phyloP scores from a whole-genome alignment of 352 stramenopile genomes.

The Globisporangium sylvaticum region DNA sequence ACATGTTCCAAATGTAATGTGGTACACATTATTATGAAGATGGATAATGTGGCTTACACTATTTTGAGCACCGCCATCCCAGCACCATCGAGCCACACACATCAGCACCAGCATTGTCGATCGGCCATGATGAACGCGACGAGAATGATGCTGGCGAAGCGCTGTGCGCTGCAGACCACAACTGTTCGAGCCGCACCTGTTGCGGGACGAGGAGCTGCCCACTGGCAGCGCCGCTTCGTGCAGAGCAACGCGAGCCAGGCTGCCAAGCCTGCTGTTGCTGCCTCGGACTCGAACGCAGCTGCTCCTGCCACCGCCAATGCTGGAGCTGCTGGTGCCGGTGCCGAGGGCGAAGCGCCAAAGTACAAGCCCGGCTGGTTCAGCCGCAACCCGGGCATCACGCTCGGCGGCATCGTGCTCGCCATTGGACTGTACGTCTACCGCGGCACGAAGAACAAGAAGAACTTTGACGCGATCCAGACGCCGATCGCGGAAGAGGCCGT shows the following conservation, averaged over 20 bases:
- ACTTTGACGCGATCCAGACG: slow-evolving; percentile 70
- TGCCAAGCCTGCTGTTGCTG: neutral
- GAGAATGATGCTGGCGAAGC: slow-evolving; percentile 1
- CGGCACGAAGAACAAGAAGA: slow-evolving; percentile 67
- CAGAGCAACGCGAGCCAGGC: neutral
- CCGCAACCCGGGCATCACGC: slow-evolving; percentile 73
- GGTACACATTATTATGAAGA: neutral
- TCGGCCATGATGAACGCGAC: slow-evolving; percentile 6
- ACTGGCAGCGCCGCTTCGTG: slow-evolving; percentile 11
- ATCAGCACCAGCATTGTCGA: neutral
- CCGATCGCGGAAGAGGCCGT: slow-evolving; percentile 68
- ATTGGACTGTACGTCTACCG: slow-evolving; percentile 77
- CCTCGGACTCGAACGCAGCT: neutral
- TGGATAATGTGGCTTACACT: neutral
- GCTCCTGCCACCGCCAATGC: slow-evolving; percentile 1
- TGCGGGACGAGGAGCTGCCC: neutral
- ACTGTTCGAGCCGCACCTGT: neutral
- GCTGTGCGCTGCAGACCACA: neutral
- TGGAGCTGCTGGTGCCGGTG: neutral
- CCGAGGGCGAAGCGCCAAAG: slow-evolving; percentile 52
- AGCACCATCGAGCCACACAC: slow-evolving; percentile 3
- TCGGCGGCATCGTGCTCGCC: slow-evolving; percentile 60
- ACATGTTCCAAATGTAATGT: neutral
- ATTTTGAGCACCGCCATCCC: neutral
- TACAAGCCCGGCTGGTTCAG: slow-evolving; percentile 86